A percentile compares a stretch with the other conserved stretches of the same genome.
phyloP scores from a whole-genome alignment of 257 asterid species.

The Solanum peruvianum region DNA sequence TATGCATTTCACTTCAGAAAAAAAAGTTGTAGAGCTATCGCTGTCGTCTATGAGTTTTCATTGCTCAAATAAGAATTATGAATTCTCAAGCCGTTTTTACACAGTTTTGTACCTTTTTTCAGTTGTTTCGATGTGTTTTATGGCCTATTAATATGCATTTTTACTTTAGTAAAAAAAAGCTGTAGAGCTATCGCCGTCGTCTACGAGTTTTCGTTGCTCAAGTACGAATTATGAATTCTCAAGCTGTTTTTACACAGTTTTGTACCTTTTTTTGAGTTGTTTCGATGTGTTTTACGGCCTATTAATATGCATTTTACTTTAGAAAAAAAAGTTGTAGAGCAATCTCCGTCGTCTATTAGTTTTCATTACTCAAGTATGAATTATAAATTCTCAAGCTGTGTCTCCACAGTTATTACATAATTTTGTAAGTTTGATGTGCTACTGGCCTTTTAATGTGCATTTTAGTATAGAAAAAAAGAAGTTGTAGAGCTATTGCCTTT shows the following conservation, averaged over 20 bases:
- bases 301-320: neutral
- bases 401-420: neutral
- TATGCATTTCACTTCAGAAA: neutral
- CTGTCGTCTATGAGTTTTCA: neutral
- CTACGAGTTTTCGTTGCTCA: neutral
- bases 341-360: neutral
- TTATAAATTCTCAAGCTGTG: neutral
- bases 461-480: neutral
- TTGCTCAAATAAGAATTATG: neutral
- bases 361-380: too few species aligned
- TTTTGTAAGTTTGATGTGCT: neutral
- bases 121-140: neutral
- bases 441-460: neutral
- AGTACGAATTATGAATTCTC: too few species aligned
- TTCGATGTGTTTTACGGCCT: neutral
- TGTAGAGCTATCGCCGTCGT: neutral
- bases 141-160: neutral
- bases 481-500: neutral
- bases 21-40: neutral
- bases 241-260: neutral
- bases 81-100: neutral
- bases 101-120: neutral
- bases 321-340: neutral
- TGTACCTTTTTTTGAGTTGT: neutral
- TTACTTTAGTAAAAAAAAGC: neutral